Conservation (phyloP, 2,329 filamentous ascomycete genomes). For the Tolypocladium nubicola region DNA sequence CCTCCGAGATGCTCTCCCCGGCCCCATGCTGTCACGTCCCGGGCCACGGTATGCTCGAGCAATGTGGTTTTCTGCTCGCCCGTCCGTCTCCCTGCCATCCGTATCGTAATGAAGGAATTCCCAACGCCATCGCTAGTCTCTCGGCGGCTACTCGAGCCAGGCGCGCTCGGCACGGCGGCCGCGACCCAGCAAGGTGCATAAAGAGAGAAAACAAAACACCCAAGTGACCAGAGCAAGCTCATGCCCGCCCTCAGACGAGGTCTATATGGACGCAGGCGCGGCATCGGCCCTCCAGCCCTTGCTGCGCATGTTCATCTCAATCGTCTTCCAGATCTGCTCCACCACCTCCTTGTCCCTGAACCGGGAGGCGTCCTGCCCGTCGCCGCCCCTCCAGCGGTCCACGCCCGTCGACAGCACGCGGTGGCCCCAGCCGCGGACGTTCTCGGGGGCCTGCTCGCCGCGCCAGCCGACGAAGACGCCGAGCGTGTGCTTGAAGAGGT, state of each 20-base stretch:
- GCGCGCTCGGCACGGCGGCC: neutral
- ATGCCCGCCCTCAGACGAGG: neutral
- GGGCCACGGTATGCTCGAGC: neutral
- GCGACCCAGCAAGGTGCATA: neutral
- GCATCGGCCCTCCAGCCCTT: slow-evolving; percentile 74
- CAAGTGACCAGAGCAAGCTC: neutral
- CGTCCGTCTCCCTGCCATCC: neutral
- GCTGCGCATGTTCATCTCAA: slow-evolving; percentile 78
- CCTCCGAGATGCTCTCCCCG: neutral
- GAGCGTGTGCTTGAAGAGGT: slow-evolving; percentile 80
- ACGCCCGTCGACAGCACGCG: slow-evolving; percentile 69
- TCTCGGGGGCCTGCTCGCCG: slow-evolving; percentile 68
- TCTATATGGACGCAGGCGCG: slow-evolving; percentile 43
- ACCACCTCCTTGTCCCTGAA: slow-evolving; percentile 92
- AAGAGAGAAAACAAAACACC: neutral
- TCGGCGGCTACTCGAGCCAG: slow-evolving; percentile 6
- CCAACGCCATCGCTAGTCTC: slow-evolving; percentile 7
- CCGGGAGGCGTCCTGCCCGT: slow-evolving; percentile 41
- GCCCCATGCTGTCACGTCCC: neutral
- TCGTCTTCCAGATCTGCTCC: slow-evolving; percentile 80
- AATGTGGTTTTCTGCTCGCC: neutral
- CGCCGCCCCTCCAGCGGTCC: slow-evolving; percentile 65
- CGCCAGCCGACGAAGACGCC: slow-evolving; percentile 89
- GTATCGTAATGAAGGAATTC: neutral
- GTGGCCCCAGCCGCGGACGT: slow-evolving; percentile 75